These are phyloP conservation scores for Plasmodium gaboni DNA, from an alignment of 169 alveolate genomes.

Conservation along the genomic window DNA sequence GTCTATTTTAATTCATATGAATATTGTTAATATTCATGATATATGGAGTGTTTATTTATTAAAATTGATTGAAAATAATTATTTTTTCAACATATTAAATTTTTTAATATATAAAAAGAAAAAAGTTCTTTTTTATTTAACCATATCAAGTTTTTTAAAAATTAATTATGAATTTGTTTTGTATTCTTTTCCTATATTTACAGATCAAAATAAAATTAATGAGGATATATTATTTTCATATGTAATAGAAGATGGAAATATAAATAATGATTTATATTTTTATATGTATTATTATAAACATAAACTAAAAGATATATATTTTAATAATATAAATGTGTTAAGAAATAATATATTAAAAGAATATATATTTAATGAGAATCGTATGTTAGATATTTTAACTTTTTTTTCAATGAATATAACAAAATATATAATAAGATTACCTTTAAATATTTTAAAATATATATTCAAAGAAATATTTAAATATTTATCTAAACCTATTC, in stretches of 20 bases:
- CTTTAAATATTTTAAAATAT: constrained; percentile 25
- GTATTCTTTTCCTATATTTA: neutral
- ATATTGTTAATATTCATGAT: constrained; percentile 22
- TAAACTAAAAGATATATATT: constrained; percentile 6
- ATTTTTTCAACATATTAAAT: constrained; percentile 37
- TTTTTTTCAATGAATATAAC: constrained; percentile 9
- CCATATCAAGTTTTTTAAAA: constrained; percentile 39
- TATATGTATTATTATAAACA: neutral
- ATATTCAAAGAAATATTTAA: constrained; percentile 48
- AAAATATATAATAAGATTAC: constrained; percentile 17
- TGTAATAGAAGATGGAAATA: neutral
- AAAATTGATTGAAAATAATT: constrained; percentile 17
- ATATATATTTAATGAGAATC: constrained; percentile 16
- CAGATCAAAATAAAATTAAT: neutral
- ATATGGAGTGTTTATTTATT: constrained; percentile 32
- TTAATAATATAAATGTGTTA: neutral
- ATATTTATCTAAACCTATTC: constrained; percentile 43
- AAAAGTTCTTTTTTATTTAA: constrained; percentile 29
- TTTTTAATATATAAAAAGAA: constrained; percentile 18
- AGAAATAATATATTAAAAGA: constrained; percentile 27
- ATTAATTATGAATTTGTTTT: constrained; percentile 17
- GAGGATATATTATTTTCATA: neutral
- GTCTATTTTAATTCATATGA: constrained; percentile 35
- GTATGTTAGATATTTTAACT: constrained; percentile 12
- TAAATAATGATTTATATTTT: neutral